Base-by-base conservation (phyloP, 2,329 filamentous ascomycete species). In the Biscogniauxia marginata region DNA sequence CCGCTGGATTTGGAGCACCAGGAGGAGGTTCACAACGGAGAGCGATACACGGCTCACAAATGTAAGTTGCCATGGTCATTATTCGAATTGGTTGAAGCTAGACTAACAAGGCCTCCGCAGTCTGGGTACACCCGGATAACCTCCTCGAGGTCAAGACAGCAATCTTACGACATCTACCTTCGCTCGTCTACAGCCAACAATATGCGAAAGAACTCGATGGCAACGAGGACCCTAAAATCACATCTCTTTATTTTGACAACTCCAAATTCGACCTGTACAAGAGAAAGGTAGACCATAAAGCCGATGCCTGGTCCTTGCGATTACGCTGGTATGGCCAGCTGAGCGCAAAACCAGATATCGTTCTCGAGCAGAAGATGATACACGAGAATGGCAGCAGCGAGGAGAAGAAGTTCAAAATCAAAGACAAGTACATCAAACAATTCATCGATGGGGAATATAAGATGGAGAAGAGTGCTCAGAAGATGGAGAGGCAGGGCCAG, bases 51-150 rank as follows among this genome's bases (percentile, higher is more conserved):
- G 19, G 91, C 92, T 3, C 86, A 93, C 75, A 97, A 96, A 75
- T 97, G 87, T 89, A 79, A 71, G 85, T 71, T 13, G 7, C 7
- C 3, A 21, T 44, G n/a, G 16, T n/a, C 19, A 13, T 43, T 23
- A 46, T 19, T n/a, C 23, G 45, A 52, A 13, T 18, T 39, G 23
- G 25, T 13, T 59, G n/a, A n/a, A 60, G 69, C 30, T 8, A 45
- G 44, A 53, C 65, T 79, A 67, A 79, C 54, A 49, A 49, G 39
- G 52, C 55, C 11, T 34, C 20, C 54, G 7, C 54, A 89, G 86
- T 96, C 78, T 99, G 95, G 95, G 88, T 99, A 5, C 95, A 99
- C 72, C 84, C 86, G 25, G 95, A 99, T 68, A 98, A 99, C 74
- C 80, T 98, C 23, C 85, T 98, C 64, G 95, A 99, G 77, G 91